phyloP scores from a whole-genome alignment of 2,329 filamentous ascomycete species.

The Penicillium sp. region DNA sequence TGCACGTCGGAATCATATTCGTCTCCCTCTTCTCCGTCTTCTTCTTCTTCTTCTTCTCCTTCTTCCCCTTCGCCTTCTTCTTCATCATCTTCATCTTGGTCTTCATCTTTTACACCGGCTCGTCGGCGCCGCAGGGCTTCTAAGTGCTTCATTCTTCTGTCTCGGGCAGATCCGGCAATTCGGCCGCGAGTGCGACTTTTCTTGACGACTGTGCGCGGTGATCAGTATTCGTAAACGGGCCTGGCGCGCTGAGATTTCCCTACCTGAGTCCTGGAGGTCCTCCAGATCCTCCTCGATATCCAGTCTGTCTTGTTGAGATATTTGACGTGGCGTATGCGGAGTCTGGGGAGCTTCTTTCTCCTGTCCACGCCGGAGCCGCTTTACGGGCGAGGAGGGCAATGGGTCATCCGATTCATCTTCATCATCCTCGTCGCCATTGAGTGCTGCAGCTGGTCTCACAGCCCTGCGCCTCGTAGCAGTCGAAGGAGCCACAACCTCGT shows the following conservation, averaged over 20 bases:
- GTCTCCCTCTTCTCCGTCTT: constrained; percentile 4
- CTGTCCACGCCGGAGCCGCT: constrained; percentile 21
- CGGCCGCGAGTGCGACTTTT: constrained; percentile 42
- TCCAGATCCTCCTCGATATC: constrained; percentile 47
- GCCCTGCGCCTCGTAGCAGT: constrained; percentile 1
- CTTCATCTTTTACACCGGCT: constrained; percentile 38
- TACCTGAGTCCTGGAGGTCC: constrained; percentile 46
- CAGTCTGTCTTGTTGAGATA: constrained; percentile 33
- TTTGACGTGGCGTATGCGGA: constrained; percentile 25
- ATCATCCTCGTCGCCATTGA: background rate
- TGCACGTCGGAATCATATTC: constrained; percentile 18
- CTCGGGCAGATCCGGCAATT: constrained; percentile 38
- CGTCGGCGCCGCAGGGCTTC: constrained; percentile 44
- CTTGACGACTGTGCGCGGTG: constrained; percentile 30
- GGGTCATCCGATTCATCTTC: background rate
- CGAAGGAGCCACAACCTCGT: background rate
- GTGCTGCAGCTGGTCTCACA: background rate
- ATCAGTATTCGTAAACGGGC: background rate
- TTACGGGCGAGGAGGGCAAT: constrained; percentile 24
- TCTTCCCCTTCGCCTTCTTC: constrained; percentile 5
- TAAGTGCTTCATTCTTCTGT: constrained; percentile 40
- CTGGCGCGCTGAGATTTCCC: background rate
- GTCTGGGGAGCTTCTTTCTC: constrained; percentile 21
- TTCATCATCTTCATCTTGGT: constrained; percentile 4
- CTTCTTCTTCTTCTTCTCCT: constrained; percentile 1